Evolutionary conservation across 108 stramenopile genomes (phyloP).

Genomic region (Skeletonema costatum): DNA sequence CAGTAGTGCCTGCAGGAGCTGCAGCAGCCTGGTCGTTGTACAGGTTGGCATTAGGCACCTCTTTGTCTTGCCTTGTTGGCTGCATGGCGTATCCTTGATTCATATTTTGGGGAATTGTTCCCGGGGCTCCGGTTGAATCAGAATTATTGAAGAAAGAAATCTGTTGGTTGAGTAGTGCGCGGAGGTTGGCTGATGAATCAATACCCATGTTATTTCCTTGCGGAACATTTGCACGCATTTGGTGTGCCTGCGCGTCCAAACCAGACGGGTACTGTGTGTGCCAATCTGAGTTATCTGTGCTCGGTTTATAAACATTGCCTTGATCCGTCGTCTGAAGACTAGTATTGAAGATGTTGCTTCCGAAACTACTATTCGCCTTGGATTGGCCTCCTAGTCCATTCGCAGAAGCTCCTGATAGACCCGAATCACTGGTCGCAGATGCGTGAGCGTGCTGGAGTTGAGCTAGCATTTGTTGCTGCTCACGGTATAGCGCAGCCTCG

Average conservation of each 20-base stretch:
- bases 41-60: not conserved
- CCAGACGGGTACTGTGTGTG: not conserved
- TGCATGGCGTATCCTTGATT: not conserved
- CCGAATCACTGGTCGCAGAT: not conserved
- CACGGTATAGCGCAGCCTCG: slow-evolving; percentile 12
- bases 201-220: slow-evolving; percentile 1
- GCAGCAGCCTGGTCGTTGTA: not conserved
- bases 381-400: not conserved
- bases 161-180: slow-evolving; percentile 39
- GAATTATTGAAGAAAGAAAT: slow-evolving; percentile 29
- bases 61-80: not conserved
- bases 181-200: slow-evolving; percentile 41
- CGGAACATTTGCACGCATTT: not conserved
- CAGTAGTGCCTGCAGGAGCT: not conserved
- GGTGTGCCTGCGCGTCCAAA: slow-evolving; percentile 5
- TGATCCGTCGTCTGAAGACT: slow-evolving; percentile 37
- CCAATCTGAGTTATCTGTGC: not conserved
- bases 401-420: not conserved
- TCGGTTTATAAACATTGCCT: slow-evolving; percentile 23
- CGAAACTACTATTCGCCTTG: not conserved
- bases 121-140: not conserved
- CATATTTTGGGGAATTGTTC: not conserved
- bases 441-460: slow-evolving; percentile 52
- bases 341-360: not conserved
- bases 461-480: slow-evolving; percentile 35